phyloP scores from a whole-genome alignment of 1,284 basidiomycete species.

The Megacollybia platyphylla region DNA sequence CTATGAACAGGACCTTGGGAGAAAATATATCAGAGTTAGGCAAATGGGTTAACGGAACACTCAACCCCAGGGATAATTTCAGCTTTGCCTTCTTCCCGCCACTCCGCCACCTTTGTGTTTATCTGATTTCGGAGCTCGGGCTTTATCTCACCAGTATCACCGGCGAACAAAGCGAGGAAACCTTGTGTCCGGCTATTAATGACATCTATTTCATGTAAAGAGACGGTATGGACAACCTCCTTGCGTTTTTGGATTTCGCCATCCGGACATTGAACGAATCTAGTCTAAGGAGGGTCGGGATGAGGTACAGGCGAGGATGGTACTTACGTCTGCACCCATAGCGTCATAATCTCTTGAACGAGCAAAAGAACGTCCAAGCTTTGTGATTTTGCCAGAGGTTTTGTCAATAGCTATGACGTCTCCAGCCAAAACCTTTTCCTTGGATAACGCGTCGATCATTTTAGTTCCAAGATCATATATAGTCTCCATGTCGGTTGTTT shows the following conservation, averaged over 20 bases:
- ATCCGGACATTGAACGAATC: slow-evolving; percentile 95
- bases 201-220: slow-evolving; percentile 97
- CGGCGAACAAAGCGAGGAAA: slow-evolving; percentile 65
- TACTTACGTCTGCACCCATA: slow-evolving; percentile 90
- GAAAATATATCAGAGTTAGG: slow-evolving; percentile 3
- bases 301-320: slow-evolving; percentile 2
- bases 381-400: slow-evolving; percentile 92
- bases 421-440: slow-evolving; percentile 94
- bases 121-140: slow-evolving; percentile 95
- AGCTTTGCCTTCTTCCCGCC: slow-evolving; percentile 98
- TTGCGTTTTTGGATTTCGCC: slow-evolving; percentile 96
- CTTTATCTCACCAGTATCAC: slow-evolving; percentile 98
- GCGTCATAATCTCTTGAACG: slow-evolving; percentile 96
- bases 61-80: slow-evolving; percentile 90
- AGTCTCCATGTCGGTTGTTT: slow-evolving; percentile 99
- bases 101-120: slow-evolving; percentile 93
- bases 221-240: slow-evolving; percentile 95
- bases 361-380: slow-evolving; percentile 92
- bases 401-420: slow-evolving; percentile 97
- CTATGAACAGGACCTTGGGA: slow-evolving; percentile 77
- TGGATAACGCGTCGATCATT: slow-evolving; percentile 96
- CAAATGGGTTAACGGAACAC: slow-evolving; percentile 18
- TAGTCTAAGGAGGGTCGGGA: slow-evolving; percentile 47
- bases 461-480: slow-evolving; percentile 98
- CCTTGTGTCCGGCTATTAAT: slow-evolving; percentile 98